Percentiles rank a stretch among this genome's conserved stretches.
Evolutionary conservation across 768 basidiomycete species (phyloP).

Genomic region (Suillus ampliporus): DNA sequence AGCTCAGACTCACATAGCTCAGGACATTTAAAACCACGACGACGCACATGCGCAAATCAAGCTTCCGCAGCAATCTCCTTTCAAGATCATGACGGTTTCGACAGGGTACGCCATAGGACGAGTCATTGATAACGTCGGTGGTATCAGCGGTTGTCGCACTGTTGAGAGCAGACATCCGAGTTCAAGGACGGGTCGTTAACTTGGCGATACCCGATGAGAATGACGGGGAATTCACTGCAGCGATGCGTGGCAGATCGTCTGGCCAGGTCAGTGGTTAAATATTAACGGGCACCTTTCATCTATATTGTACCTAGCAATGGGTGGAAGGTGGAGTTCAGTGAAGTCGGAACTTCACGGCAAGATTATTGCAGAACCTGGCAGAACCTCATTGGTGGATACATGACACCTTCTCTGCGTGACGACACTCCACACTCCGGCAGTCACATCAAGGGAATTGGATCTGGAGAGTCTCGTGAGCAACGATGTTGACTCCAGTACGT

Average conservation of each 20-base stretch:
- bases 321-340: background rate
- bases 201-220: background rate
- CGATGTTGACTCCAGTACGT: background rate
- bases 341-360: background rate
- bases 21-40: constrained; percentile 15
- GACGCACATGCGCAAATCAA: constrained; percentile 13
- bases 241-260: background rate
- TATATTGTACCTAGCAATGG: background rate
- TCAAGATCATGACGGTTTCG: background rate
- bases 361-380: background rate
- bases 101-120: background rate
- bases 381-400: background rate
- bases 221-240: background rate
- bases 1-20: constrained; percentile 14
- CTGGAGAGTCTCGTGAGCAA: too few species aligned
- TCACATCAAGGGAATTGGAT: too few species aligned
- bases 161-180: background rate
- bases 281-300: background rate
- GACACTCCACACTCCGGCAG: background rate
- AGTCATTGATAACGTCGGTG: too few species aligned
- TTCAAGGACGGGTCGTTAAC: background rate
- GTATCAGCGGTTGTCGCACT: background rate
- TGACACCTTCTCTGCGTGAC: background rate
- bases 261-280: background rate
- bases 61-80: constrained; percentile 12